Percentiles rank a stretch among this genome's conserved stretches.
phyloP scores from a whole-genome alignment of 805 yeast genomes.

The Ogataea methanolica region DNA sequence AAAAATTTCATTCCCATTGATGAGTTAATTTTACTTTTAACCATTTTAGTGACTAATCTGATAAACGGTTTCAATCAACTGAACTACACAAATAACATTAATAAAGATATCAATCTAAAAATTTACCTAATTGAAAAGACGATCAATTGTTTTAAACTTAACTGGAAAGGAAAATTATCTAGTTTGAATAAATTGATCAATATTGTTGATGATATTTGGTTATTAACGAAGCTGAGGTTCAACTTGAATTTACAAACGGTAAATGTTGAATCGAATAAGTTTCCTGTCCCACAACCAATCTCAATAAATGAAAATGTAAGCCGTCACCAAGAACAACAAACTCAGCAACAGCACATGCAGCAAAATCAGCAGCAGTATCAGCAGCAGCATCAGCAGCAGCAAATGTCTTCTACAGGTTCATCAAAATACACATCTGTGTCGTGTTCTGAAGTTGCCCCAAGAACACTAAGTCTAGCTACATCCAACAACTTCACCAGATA shows the following conservation, averaged over 20 bases:
- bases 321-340: neutral
- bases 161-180: constrained; percentile 23
- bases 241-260: constrained; percentile 5
- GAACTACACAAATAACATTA: neutral
- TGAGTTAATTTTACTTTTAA: constrained; percentile 47
- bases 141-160: constrained; percentile 12
- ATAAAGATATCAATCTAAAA: constrained; percentile 28
- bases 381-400: neutral
- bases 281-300: constrained; percentile 7
- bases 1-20: constrained; percentile 59
- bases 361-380: neutral
- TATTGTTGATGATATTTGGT: constrained; percentile 21
- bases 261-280: neutral
- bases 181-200: constrained; percentile 20
- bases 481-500: neutral
- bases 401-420: neutral
- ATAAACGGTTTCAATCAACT: constrained; percentile 28
- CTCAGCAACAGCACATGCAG: neutral
- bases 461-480: constrained; percentile 11
- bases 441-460: constrained; percentile 24
- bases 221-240: constrained; percentile 17
- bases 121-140: constrained; percentile 21
- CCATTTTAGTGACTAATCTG: constrained; percentile 49
- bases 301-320: neutral
- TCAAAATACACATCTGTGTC: constrained; percentile 8